Evolutionary conservation across 345 rosid species (phyloP), one percentile per base, ranked within the genome.

Genomic region (Draba incana): DNA sequence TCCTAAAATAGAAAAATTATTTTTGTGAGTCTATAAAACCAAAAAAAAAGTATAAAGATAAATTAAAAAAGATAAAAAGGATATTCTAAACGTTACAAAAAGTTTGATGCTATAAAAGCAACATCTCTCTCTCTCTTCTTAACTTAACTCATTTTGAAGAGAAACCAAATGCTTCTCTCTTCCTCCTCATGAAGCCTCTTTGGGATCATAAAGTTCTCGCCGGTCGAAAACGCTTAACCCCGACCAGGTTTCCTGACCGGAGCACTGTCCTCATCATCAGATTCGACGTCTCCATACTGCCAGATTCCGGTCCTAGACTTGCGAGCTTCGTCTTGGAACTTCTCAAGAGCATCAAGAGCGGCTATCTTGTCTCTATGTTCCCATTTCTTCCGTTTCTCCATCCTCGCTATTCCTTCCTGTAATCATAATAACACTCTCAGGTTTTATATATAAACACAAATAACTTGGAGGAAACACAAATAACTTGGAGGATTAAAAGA

Each of bases 381-480:
- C 92, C 92, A 89, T 74, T 54, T 88, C 85, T 61, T 92, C 70
- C 86, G 86, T 75, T 88, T 89, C 78, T 92, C 99, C 77, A 89
- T 69, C 79, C 96, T 85, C 27, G 97, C 97, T 23, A 94, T 83
- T 74, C 99, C 99, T 64, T 89, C 97, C 99, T 92, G 84, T 50
- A n/a, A 44, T 67, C 73, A 74, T 37, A 27, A 37, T 27, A 35
- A 11, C 35, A 65, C 48, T 24, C 67, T 73, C 62, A 33, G 13
- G 14, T 37, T 71, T 35, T 39, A 33, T 11, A 53, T 43, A 31
- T 27, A 30, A 35, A 16, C 20, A 44, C 64, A 25, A 24, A 42
- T 2, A 67, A 15, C 10, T 46, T 24, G 39, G 49, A 50, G 35
- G 14, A 45, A n/a, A n/a, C n/a, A n/a, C n/a, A n/a, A n/a, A n/a